Evolutionary conservation across 73 alveolate genomes (phyloP).

Genomic region (Paramecium biaurelia): DNA sequence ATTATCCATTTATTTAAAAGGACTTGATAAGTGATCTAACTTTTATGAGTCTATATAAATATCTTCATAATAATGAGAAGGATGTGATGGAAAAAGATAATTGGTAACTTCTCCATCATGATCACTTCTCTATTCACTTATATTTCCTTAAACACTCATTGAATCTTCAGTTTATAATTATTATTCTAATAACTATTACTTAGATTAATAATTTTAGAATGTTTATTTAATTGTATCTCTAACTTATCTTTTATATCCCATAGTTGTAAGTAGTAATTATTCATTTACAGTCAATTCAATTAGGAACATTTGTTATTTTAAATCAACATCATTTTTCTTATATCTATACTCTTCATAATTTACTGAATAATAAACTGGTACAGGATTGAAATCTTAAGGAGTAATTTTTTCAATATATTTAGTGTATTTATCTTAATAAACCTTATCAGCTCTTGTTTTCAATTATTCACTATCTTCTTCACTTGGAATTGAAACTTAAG

Average conservation of each 20-base stretch:
- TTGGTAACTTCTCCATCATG: not conserved
- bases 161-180: not conserved
- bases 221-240: conserved; percentile 27
- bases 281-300: conserved; percentile 7
- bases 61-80: not conserved
- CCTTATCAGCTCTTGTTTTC: not conserved
- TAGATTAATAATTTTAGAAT: not conserved
- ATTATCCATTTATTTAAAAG: not conserved
- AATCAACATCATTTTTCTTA: not conserved
- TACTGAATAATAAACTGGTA: conserved; percentile 11
- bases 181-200: not conserved
- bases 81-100: conserved; percentile 12
- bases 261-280: not conserved
- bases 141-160: not conserved
- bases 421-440: not conserved
- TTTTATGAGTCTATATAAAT: not conserved
- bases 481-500: not conserved
- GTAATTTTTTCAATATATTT: not conserved
- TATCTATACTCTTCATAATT: conserved; percentile 37
- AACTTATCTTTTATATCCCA: not conserved
- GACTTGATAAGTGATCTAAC: not conserved
- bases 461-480: conserved; percentile 22
- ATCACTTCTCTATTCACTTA: conserved; percentile 2
- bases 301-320: not conserved
- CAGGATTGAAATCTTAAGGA: conserved; percentile 6